A percentile compares a stretch with the other conserved stretches of the same genome.
Conservation (phyloP, 345 rosid species). For the Sisymbrium irio region DNA sequence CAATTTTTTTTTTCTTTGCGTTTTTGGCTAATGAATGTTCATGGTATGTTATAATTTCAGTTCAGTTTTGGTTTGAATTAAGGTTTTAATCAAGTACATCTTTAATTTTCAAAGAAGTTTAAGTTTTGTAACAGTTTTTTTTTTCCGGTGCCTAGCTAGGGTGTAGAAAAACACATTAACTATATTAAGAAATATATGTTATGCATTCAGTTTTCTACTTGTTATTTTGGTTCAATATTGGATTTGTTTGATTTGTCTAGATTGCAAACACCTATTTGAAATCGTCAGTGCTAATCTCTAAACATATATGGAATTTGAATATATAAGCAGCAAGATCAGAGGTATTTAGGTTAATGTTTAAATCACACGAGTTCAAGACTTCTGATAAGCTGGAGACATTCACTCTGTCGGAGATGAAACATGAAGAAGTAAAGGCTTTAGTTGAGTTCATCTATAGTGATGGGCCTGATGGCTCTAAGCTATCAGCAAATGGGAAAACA, state of each 20-base stretch:
- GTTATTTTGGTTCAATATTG: too few relatives aligned
- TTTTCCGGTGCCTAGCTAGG: too few relatives aligned
- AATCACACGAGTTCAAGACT: not conserved
- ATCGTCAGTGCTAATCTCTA: not conserved
- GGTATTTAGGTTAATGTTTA: not conserved
- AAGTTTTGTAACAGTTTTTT: too few relatives aligned
- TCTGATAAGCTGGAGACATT: not conserved
- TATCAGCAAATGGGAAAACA: not conserved
- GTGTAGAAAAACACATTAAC: too few relatives aligned
- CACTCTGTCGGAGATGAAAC: slow-evolving; percentile 4
- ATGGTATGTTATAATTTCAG: too few relatives aligned
- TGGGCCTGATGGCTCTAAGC: not conserved
- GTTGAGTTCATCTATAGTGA: slow-evolving; percentile 9
- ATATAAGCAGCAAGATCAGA: slow-evolving; percentile 8
- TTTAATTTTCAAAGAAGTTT: too few relatives aligned
- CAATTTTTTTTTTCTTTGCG: not conserved
- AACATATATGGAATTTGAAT: not conserved
- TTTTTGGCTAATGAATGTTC: not conserved
- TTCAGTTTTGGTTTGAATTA: too few relatives aligned
- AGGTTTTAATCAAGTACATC: too few relatives aligned
- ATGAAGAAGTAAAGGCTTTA: slow-evolving; percentile 9
- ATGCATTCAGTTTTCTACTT: too few relatives aligned
- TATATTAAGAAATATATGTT: too few relatives aligned
- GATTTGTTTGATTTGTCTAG: too few relatives aligned
- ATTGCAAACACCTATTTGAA: too few relatives aligned